phyloP scores from a whole-genome alignment of 2,329 filamentous ascomycete species.

The Allantophomopsis cytisporea region DNA sequence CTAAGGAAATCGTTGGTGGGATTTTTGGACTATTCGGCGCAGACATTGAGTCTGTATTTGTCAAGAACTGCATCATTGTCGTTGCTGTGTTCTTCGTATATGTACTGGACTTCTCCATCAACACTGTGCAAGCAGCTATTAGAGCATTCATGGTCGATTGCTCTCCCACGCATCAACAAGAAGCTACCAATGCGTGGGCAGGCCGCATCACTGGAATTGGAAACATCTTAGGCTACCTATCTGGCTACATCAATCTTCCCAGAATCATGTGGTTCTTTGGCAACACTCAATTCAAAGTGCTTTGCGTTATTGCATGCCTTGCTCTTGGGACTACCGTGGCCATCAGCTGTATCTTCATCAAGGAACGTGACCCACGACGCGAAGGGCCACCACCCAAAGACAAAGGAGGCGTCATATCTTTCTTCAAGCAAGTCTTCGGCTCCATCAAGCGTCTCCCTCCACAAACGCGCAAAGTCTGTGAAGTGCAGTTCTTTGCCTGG shows the following conservation, averaged over 20 bases:
- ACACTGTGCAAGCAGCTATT: conserved; percentile 89
- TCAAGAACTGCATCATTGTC: conserved; percentile 55
- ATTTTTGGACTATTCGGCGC: conserved; percentile 59
- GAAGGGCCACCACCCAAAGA: conserved; percentile 48
- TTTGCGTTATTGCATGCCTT: conserved; percentile 74
- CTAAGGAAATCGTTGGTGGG: conserved; percentile 56
- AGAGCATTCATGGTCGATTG: conserved; percentile 90
- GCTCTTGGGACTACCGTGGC: conserved; percentile 55
- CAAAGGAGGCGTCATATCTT: conserved; percentile 55
- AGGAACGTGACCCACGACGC: conserved; percentile 67
- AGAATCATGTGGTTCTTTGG: conserved; percentile 67
- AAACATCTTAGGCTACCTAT: conserved; percentile 82
- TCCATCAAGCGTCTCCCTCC: conserved; percentile 69
- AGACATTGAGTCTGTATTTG: conserved; percentile 46
- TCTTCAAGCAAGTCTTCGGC: conserved; percentile 66
- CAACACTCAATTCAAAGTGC: conserved; percentile 81
- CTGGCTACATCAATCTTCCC: conserved; percentile 72
- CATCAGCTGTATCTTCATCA: conserved; percentile 55
- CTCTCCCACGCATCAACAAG: conserved; percentile 80
- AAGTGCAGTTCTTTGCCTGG: conserved; percentile 79
- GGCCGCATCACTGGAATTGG: conserved; percentile 76
- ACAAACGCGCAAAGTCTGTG: conserved; percentile 71
- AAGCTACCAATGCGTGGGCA: conserved; percentile 70
- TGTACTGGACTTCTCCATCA: conserved; percentile 86
- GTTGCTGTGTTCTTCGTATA: conserved; percentile 81